Percentiles rank a stretch among this genome's conserved stretches.
Evolutionary conservation across 1,284 basidiomycete species (phyloP).

Genomic region (Leccinum olivaceoglutinosum): DNA sequence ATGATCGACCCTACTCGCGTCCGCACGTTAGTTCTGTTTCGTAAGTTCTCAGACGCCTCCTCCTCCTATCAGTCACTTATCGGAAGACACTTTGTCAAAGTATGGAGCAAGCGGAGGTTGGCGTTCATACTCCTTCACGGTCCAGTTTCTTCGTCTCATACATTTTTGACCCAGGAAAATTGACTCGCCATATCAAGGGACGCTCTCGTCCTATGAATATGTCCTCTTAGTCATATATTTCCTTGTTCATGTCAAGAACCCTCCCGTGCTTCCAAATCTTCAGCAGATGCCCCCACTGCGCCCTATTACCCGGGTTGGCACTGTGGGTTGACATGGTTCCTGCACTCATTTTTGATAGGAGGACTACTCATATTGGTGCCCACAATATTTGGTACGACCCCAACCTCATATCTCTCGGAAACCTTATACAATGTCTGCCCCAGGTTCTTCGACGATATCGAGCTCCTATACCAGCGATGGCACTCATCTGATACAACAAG

Average conservation of each 20-base stretch:
- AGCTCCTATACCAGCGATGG: slow-evolving; percentile 87
- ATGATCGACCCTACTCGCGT: slow-evolving; percentile 94
- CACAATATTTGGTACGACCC: slow-evolving; percentile 71
- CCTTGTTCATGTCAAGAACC: slow-evolving; percentile 94
- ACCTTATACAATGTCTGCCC: background rate
- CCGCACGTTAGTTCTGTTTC: slow-evolving; percentile 90
- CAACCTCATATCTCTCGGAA: background rate
- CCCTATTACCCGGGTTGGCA: slow-evolving; percentile 63
- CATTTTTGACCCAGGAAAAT: slow-evolving; percentile 68
- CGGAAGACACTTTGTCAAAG: slow-evolving; percentile 67
- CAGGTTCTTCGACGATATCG: slow-evolving; percentile 97
- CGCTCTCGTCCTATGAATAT: slow-evolving; percentile 95
- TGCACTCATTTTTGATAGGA: slow-evolving; percentile 46
- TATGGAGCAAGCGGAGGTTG: slow-evolving; percentile 94
- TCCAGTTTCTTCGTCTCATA: slow-evolving; percentile 1
- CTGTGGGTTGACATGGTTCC: slow-evolving; percentile 2
- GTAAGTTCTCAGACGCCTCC: slow-evolving; percentile 47
- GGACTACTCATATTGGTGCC: slow-evolving; percentile 77
- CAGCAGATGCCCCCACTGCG: slow-evolving; percentile 85
- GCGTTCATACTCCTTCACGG: slow-evolving; percentile 15
- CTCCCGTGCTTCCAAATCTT: slow-evolving; percentile 87
- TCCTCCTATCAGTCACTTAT: slow-evolving; percentile 12
- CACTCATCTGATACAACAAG: slow-evolving; percentile 89
- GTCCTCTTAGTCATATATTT: slow-evolving; percentile 97
- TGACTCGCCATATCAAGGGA: slow-evolving; percentile 96